A percentile compares a stretch with the other conserved stretches of the same genome.
phyloP scores from a whole-genome alignment of 352 stramenopile species.

The Phytophthora foliorum region DNA sequence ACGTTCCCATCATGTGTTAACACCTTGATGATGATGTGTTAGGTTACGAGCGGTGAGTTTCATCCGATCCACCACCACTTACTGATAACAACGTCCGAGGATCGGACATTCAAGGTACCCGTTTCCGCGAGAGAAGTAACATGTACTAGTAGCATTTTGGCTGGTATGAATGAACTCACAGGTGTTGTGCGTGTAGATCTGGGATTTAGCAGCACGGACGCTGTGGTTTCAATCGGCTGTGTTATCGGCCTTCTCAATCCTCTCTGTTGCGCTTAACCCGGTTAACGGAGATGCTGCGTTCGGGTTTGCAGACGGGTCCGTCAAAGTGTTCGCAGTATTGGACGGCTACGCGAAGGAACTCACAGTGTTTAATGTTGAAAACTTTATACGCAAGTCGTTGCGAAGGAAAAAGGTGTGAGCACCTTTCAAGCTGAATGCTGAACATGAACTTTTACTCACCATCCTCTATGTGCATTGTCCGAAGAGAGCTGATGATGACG shows the following conservation, averaged over 20 bases:
- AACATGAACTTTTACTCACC: slow-evolving; percentile 1
- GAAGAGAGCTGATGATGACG: slow-evolving; percentile 56
- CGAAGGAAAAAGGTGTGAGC: slow-evolving; percentile 23
- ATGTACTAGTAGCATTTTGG: background rate
- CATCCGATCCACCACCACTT: slow-evolving; percentile 74
- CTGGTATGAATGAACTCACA: background rate
- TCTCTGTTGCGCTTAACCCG: slow-evolving; percentile 70
- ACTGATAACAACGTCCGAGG: slow-evolving; percentile 80
- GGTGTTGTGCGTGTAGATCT: slow-evolving; percentile 57
- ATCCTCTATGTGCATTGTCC: slow-evolving; percentile 20
- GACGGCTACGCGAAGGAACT: slow-evolving; percentile 70
- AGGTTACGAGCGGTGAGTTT: slow-evolving; percentile 84
- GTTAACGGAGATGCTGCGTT: slow-evolving; percentile 71
- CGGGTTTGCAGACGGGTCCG: slow-evolving; percentile 75
- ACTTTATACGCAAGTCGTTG: slow-evolving; percentile 52
- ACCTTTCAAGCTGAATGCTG: background rate
- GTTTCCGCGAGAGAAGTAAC: background rate
- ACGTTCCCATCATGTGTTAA: background rate
- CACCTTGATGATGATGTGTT: background rate
- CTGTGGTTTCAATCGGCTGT: slow-evolving; percentile 84
- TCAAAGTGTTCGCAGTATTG: slow-evolving; percentile 67
- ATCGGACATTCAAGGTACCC: slow-evolving; percentile 85
- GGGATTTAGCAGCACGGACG: slow-evolving; percentile 68
- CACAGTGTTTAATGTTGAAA: slow-evolving; percentile 53
- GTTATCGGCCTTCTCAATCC: slow-evolving; percentile 78